Conservation (phyloP, 2,329 filamentous ascomycete species). For the Penicillium vulpinum region DNA sequence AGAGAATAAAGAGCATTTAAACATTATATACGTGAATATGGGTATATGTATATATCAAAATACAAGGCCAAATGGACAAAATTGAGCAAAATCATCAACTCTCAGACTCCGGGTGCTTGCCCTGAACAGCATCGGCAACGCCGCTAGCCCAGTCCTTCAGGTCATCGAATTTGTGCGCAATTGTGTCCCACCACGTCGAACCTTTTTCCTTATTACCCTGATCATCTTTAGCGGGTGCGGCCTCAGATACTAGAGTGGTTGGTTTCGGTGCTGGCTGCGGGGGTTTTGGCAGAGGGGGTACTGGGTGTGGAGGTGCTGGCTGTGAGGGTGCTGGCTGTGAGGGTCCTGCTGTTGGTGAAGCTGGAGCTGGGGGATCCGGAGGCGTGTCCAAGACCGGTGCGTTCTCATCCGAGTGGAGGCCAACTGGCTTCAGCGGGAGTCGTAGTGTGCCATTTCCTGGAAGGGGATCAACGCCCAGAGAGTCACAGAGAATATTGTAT, state of each 20-base stretch:
- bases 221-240: conserved; percentile 13
- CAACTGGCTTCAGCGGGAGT: conserved; percentile 47
- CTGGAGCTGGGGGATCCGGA: conserved; percentile 34
- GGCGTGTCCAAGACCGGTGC: conserved; percentile 33
- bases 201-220: conserved; percentile 22
- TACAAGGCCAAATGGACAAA: not conserved
- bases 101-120: conserved; percentile 20
- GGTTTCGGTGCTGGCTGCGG: not conserved
- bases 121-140: conserved; percentile 33
- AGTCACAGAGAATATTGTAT: conserved; percentile 93
- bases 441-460: conserved; percentile 84
- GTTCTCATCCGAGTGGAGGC: conserved; percentile 46
- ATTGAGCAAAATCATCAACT: not conserved
- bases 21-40: conserved; percentile 6
- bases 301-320: not conserved
- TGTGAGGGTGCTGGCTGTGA: conserved; percentile 3
- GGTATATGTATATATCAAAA: conserved; percentile 23
- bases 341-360: conserved; percentile 6
- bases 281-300: not conserved
- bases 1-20: not conserved
- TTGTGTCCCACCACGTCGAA: conserved; percentile 34
- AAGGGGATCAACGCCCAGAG: conserved; percentile 68
- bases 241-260: not conserved
- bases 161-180: conserved; percentile 37
- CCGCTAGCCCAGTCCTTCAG: conserved; percentile 39